Conservation (phyloP, 2,329 filamentous ascomycete genomes). For the Seiridium unicorne region DNA sequence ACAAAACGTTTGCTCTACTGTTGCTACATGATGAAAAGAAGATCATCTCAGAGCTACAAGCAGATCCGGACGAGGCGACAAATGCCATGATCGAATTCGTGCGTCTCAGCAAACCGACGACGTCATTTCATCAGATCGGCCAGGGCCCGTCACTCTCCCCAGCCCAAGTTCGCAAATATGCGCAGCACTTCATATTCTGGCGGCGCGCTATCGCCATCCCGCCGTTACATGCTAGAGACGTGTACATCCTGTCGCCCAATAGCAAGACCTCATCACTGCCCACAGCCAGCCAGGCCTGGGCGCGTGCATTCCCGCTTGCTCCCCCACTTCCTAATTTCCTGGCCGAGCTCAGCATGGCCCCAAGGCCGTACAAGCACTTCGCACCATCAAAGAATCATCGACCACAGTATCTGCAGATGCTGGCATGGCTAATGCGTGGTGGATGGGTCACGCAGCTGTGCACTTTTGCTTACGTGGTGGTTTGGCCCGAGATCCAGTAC, state of each 20-base stretch:
- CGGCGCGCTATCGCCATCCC: slow-evolving; percentile 87
- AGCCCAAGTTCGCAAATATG: slow-evolving; percentile 80
- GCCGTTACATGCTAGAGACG: slow-evolving; percentile 84
- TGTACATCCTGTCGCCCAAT: slow-evolving; percentile 89
- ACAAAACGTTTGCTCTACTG: slow-evolving; percentile 83
- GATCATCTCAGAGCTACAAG: slow-evolving; percentile 71
- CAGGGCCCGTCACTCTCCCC: slow-evolving; percentile 71
- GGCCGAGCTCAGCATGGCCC: slow-evolving; percentile 75
- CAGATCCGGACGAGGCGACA: slow-evolving; percentile 73
- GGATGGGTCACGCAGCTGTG: slow-evolving; percentile 94
- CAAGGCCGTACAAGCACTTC: slow-evolving; percentile 78
- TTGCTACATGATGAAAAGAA: slow-evolving; percentile 80
- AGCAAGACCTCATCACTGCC: slow-evolving; percentile 74
- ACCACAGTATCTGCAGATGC: slow-evolving; percentile 81
- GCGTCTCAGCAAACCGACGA: slow-evolving; percentile 67
- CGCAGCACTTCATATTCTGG: slow-evolving; percentile 95
- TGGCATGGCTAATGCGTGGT: slow-evolving; percentile 89
- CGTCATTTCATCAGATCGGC: slow-evolving; percentile 70
- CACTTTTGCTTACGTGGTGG: slow-evolving; percentile 86
- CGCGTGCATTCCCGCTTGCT: slow-evolving; percentile 76
- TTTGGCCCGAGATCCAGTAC: slow-evolving; percentile 78
- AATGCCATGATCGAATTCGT: slow-evolving; percentile 79
- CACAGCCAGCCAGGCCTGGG: slow-evolving; percentile 69
- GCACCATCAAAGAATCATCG: slow-evolving; percentile 88
- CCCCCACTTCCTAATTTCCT: slow-evolving; percentile 85